These are phyloP conservation scores for Paracoccidioides lutzii DNA, from an alignment of 2,329 filamentous ascomycete species.

Conservation along the genomic window DNA sequence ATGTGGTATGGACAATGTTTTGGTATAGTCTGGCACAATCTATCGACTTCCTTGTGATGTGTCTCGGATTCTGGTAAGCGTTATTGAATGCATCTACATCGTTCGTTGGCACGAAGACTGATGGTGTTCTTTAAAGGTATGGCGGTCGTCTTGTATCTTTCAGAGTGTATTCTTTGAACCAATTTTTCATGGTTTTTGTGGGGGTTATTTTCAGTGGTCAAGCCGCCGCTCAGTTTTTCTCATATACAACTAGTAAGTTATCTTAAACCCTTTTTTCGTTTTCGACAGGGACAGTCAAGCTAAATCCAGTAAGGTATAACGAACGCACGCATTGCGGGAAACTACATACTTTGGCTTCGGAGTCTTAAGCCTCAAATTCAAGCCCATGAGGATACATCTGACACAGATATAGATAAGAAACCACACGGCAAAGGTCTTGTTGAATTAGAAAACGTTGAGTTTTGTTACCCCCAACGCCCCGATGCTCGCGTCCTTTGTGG, in stretches of 20 bases:
- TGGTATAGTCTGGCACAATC: slow-evolving; percentile 23
- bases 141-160: slow-evolving; percentile 36
- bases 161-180: slow-evolving; percentile 17
- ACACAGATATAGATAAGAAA: slow-evolving; percentile 20
- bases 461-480: slow-evolving; percentile 21
- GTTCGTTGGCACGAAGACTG: neutral
- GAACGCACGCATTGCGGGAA: slow-evolving; percentile 37
- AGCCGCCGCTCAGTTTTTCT: slow-evolving; percentile 20
- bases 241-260: slow-evolving; percentile 25
- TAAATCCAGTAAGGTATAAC: slow-evolving; percentile 32
- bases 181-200: slow-evolving; percentile 36
- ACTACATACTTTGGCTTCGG: slow-evolving; percentile 41
- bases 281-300: neutral
- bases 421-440: slow-evolving; percentile 25
- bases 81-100: slow-evolving; percentile 36
- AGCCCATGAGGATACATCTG: slow-evolving; percentile 14
- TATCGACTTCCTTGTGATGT: slow-evolving; percentile 8
- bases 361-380: slow-evolving; percentile 7
- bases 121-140: slow-evolving; percentile 36
- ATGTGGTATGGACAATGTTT: slow-evolving; percentile 17
- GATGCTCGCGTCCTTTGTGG: slow-evolving; percentile 18
- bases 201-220: slow-evolving; percentile 26
- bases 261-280: neutral
- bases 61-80: slow-evolving; percentile 2
- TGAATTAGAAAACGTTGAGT: slow-evolving; percentile 35